Conservation (phyloP, 2,329 filamentous ascomycete species). For the Ophiostoma sp. region DNA sequence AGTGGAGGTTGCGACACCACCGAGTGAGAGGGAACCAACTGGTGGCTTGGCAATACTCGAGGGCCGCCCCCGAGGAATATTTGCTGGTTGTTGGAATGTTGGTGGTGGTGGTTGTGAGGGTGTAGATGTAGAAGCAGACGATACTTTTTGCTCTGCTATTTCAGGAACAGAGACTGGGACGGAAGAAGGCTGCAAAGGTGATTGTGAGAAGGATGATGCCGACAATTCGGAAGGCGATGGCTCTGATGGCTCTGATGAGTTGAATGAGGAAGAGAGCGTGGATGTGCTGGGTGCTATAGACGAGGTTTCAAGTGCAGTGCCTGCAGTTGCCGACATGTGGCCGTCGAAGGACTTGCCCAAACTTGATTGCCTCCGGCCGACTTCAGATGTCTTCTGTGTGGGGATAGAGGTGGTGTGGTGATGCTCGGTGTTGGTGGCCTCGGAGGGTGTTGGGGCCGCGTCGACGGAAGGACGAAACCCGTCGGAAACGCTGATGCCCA, state of each 20-base stretch:
- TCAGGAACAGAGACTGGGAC: slow-evolving; percentile 1
- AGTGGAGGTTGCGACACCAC: slow-evolving; percentile 38
- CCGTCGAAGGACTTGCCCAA: neutral
- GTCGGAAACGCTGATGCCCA: slow-evolving; percentile 20
- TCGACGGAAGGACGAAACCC: slow-evolving; percentile 24
- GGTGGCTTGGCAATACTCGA: slow-evolving; percentile 55
- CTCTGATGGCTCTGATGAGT: neutral
- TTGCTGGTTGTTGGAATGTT: neutral
- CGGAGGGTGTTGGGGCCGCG: neutral
- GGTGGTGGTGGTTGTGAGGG: slow-evolving; percentile 1
- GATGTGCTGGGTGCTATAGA: neutral
- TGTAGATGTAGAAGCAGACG: neutral
- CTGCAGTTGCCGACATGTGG: slow-evolving; percentile 1
- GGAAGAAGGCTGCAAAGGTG: neutral
- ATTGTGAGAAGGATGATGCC: neutral
- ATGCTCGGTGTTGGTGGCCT: neutral
- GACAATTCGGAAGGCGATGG: neutral
- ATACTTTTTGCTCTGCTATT: neutral
- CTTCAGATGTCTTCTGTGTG: neutral
- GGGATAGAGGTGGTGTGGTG: neutral
- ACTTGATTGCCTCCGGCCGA: neutral
- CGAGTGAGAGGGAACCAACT: slow-evolving; percentile 24
- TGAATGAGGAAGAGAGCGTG: neutral
- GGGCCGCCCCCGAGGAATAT: slow-evolving; percentile 27
- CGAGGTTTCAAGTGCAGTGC: neutral